Percentiles rank a stretch among this genome's conserved stretches.
These are phyloP conservation scores for Zostera marina DNA, from an alignment of 116 monocot genomes.

Conservation along the genomic window DNA sequence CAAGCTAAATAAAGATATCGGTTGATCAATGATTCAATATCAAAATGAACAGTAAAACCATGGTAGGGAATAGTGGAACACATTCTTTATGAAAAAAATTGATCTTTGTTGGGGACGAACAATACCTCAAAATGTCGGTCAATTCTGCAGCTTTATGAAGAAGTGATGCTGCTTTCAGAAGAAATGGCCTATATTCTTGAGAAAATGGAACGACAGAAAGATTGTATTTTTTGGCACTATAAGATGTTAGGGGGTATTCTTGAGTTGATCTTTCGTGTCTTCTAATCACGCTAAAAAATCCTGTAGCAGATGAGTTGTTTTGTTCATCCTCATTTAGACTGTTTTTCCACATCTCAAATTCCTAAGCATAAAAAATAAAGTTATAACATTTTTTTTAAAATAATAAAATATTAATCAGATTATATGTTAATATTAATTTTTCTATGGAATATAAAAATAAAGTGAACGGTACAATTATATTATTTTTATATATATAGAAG, in stretches of 20 bases:
- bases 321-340: slow-evolving; percentile 37
- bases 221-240: slow-evolving; percentile 8
- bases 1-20: slow-evolving; percentile 26
- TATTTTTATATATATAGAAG: too few relatives aligned
- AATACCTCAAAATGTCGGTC: slow-evolving; percentile 57
- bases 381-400: not conserved
- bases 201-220: slow-evolving; percentile 68
- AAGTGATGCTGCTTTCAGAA: slow-evolving; percentile 48
- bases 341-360: slow-evolving; percentile 77
- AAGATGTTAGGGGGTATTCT: slow-evolving; percentile 5
- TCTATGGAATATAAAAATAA: too few relatives aligned
- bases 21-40: not conserved
- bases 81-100: not conserved
- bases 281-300: slow-evolving; percentile 86
- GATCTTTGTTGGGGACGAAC: not conserved
- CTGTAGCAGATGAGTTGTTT: slow-evolving; percentile 32
- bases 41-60: not conserved
- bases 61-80: not conserved
- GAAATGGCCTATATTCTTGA: slow-evolving; percentile 49
- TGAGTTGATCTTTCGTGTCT: slow-evolving; percentile 26
- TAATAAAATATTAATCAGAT: not conserved
- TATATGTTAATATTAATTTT: too few relatives aligned
- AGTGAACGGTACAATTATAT: too few relatives aligned
- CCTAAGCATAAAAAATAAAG: slow-evolving; percentile 19
- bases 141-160: slow-evolving; percentile 61